Percentiles rank a stretch among this genome's conserved stretches.
phyloP scores from a whole-genome alignment of 192 early-diverging fungal species.

The Backusella psychrophila region DNA sequence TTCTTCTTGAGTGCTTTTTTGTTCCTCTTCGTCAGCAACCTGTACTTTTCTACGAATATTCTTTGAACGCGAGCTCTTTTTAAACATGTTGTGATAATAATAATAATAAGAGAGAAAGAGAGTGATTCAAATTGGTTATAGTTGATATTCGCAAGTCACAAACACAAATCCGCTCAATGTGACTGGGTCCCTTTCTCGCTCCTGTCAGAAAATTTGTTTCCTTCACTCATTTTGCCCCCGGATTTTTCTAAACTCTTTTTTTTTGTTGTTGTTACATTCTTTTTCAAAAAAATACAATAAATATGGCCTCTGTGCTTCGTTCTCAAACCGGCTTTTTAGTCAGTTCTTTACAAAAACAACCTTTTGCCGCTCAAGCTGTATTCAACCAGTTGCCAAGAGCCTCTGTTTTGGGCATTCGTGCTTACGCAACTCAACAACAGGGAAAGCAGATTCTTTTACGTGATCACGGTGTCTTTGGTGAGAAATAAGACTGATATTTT shows the following conservation, averaged over 20 bases:
- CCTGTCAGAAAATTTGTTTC: conserved; percentile 5
- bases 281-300: neutral
- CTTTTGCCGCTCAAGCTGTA: neutral
- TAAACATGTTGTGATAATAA: conserved; percentile 25
- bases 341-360: neutral
- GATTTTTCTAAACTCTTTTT: neutral
- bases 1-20: neutral
- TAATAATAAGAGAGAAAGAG: neutral
- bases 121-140: neutral
- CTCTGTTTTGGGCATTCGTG: conserved; percentile 16
- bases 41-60: conserved; percentile 36
- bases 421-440: conserved; percentile 22
- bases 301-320: conserved; percentile 5
- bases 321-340: conserved; percentile 3
- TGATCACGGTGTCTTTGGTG: conserved; percentile 39
- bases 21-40: conserved; percentile 19
- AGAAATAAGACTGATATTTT: neutral
- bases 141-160: conserved; percentile 9
- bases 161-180: neutral
- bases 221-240: neutral
- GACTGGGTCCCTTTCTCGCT: neutral
- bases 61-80: conserved; percentile 27
- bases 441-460: conserved; percentile 36
- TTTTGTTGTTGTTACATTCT: neutral
- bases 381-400: conserved; percentile 10